A percentile compares a stretch with the other conserved stretches of the same genome.
Conservation (phyloP, 208 protist species). For the Leishmania braziliensis region DNA sequence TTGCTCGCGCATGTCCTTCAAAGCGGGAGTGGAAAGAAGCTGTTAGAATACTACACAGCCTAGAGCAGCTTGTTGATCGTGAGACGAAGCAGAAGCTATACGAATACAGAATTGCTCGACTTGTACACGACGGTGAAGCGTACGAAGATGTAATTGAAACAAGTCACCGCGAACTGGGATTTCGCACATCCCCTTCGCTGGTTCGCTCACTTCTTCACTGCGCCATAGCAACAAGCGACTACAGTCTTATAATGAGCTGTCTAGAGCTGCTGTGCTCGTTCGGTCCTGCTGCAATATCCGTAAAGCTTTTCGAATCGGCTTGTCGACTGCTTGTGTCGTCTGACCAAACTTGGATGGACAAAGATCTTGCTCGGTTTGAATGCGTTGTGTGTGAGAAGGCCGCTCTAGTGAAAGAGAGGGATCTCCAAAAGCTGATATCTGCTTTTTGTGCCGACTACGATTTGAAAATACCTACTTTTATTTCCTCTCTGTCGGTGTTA, state of each 20-base stretch:
- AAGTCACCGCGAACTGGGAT: conserved; percentile 8
- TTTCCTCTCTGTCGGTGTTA: neutral
- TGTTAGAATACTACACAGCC: neutral
- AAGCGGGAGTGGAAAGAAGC: conserved; percentile 24
- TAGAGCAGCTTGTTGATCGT: conserved; percentile 13
- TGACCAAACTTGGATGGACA: neutral
- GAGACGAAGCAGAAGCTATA: conserved; percentile 16
- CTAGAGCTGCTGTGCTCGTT: conserved; percentile 11
- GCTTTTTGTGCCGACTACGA: conserved; percentile 34
- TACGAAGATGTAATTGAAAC: conserved; percentile 20
- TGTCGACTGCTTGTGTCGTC: conserved; percentile 16
- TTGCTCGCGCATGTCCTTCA: conserved; percentile 25
- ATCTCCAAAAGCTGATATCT: conserved; percentile 19
- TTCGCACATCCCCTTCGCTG: conserved; percentile 28
- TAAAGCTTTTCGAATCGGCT: conserved; percentile 12
- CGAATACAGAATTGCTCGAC: conserved; percentile 27
- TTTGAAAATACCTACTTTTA: conserved; percentile 26
- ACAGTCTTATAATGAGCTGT: neutral
- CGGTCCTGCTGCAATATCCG: conserved; percentile 2
- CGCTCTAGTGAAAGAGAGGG: conserved; percentile 1
- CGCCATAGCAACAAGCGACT: conserved; percentile 14
- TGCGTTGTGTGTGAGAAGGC: conserved; percentile 11
- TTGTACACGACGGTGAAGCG: conserved; percentile 21
- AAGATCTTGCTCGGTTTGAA: conserved; percentile 20
- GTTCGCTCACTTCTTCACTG: conserved; percentile 27